Evolutionary conservation across 2,329 filamentous ascomycete species (phyloP).

Genomic region (Scortechinia acanthostroma): DNA sequence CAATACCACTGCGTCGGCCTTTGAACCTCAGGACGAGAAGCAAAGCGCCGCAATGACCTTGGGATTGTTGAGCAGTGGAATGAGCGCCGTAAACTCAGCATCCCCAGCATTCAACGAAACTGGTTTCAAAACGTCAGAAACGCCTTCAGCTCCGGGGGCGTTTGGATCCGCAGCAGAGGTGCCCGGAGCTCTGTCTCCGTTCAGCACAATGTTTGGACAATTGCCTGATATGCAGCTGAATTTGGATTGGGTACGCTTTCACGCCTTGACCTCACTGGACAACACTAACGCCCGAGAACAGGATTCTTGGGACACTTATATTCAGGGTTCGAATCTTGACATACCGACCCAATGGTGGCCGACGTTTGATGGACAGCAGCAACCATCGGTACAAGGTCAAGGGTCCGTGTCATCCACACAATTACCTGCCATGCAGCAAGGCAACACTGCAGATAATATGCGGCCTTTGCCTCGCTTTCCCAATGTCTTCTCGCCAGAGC

Average conservation of each 20-base stretch:
- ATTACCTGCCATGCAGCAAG: too few relatives aligned
- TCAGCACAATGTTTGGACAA: neutral
- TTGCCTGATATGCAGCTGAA: slow-evolving; percentile 2
- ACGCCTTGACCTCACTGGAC: neutral
- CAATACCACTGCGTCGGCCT: neutral
- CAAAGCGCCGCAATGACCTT: slow-evolving; percentile 1
- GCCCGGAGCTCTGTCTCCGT: neutral
- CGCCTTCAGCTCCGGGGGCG: neutral
- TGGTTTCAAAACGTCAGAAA: neutral
- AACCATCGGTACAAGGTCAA: too few relatives aligned
- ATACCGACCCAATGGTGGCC: neutral
- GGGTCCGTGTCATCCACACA: too few relatives aligned
- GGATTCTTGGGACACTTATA: neutral
- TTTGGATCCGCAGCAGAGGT: neutral
- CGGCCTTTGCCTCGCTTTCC: too few relatives aligned
- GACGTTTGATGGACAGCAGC: neutral
- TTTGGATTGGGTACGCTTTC: neutral
- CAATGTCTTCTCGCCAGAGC: too few relatives aligned
- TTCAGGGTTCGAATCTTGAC: neutral
- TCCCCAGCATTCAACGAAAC: neutral
- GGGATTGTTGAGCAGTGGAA: neutral
- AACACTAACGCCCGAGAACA: slow-evolving; percentile 1
- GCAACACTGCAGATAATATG: too few relatives aligned
- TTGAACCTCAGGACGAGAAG: slow-evolving; percentile 1
- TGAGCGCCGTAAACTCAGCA: neutral